Evolutionary conservation across 495 filamentous ascomycete genomes (phyloP).

Genomic region (Daldinia decipiens): DNA sequence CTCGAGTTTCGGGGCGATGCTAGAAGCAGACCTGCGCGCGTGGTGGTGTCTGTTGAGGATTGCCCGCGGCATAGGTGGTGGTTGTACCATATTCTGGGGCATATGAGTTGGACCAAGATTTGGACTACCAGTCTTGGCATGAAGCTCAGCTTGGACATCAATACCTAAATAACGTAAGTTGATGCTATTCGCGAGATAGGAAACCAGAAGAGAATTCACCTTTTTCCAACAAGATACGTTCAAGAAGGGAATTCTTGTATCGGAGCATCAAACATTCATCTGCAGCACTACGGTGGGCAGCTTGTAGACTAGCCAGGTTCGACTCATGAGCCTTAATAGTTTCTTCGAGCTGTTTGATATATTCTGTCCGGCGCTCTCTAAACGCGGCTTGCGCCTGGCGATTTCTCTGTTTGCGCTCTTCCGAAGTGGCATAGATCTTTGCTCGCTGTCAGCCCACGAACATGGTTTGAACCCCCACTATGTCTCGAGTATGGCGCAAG

Average conservation of each 20-base stretch:
- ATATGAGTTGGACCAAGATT: constrained; percentile 70
- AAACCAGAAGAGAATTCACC: constrained; percentile 61
- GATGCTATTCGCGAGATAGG: neutral
- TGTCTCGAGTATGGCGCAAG: constrained; percentile 21
- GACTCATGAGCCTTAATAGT: constrained; percentile 98
- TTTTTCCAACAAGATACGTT: constrained; percentile 95
- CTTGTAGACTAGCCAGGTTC: constrained; percentile 87
- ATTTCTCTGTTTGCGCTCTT: constrained; percentile 97
- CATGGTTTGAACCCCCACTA: constrained; percentile 33
- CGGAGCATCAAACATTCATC: constrained; percentile 98
- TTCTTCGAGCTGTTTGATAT: constrained; percentile 98
- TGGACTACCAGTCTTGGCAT: constrained; percentile 83
- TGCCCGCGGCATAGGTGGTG: constrained; percentile 75
- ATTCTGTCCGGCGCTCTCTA: constrained; percentile 94
- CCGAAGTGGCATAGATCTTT: constrained; percentile 95
- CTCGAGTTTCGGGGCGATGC: constrained; percentile 77
- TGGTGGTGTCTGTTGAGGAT: constrained; percentile 75
- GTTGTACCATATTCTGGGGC: constrained; percentile 71
- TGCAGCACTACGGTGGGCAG: constrained; percentile 91
- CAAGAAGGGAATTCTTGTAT: constrained; percentile 96
- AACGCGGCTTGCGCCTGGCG: constrained; percentile 97
- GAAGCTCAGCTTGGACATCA: constrained; percentile 95
- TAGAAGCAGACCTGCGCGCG: constrained; percentile 72
- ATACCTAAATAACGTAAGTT: constrained; percentile 69
- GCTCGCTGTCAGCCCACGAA: constrained; percentile 46